These are phyloP conservation scores for Neoarthrinium moseri DNA, from an alignment of 2,329 filamentous ascomycete species.

Conservation along the genomic window DNA sequence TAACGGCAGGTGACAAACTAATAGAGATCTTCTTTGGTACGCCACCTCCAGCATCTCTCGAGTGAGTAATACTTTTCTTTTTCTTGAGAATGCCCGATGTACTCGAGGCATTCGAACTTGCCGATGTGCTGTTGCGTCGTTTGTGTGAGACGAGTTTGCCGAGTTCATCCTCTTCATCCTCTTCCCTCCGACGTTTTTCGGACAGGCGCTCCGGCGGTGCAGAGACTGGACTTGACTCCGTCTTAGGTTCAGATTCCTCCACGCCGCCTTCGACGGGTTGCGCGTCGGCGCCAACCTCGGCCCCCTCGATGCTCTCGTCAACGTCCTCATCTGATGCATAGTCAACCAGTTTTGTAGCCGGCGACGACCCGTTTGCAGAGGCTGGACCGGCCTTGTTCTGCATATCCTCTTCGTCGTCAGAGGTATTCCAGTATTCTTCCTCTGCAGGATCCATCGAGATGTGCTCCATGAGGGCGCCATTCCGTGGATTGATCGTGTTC, in stretches of 20 bases:
- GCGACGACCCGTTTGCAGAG: slow-evolving; percentile 61
- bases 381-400: slow-evolving; percentile 32
- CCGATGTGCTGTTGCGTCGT: slow-evolving; percentile 58
- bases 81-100: slow-evolving; percentile 39
- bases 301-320: slow-evolving; percentile 40
- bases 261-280: slow-evolving; percentile 11
- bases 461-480: slow-evolving; percentile 64
- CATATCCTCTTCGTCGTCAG: slow-evolving; percentile 78
- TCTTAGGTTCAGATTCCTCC: slow-evolving; percentile 30
- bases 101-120: slow-evolving; percentile 37
- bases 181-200: slow-evolving; percentile 87
- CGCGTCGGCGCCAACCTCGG: background rate
- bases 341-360: slow-evolving; percentile 74
- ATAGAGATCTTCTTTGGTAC: slow-evolving; percentile 57
- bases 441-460: slow-evolving; percentile 72
- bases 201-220: slow-evolving; percentile 76
- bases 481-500: slow-evolving; percentile 48
- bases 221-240: slow-evolving; percentile 35
- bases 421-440: slow-evolving; percentile 91
- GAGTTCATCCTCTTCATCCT: slow-evolving; percentile 92
- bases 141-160: slow-evolving; percentile 72
- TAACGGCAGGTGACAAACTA: slow-evolving; percentile 48
- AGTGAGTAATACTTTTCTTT: slow-evolving; percentile 44
- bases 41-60: slow-evolving; percentile 36
- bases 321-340: slow-evolving; percentile 92